A percentile compares a stretch with the other conserved stretches of the same genome.
Evolutionary conservation across 139 green algal genomes (phyloP).

Genomic region (Volvox reticuliferus): DNA sequence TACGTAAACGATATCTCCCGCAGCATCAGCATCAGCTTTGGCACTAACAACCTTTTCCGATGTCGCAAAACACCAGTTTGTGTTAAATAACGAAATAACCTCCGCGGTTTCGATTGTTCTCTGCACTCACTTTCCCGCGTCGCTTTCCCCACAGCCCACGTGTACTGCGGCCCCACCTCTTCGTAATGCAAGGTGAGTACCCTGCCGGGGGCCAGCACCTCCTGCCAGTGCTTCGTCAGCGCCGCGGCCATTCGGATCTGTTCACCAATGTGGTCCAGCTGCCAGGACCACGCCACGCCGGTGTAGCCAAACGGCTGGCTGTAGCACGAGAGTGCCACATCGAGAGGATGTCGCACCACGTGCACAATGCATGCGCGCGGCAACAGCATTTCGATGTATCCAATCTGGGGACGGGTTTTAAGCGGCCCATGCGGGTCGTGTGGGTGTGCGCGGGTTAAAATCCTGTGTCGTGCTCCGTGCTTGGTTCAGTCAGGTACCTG

Average conservation of each 20-base stretch:
- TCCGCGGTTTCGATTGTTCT: not conserved
- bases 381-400: slow-evolving; percentile 83
- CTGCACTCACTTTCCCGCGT: no score
- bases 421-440: no score
- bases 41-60: no score
- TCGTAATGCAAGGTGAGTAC: slow-evolving; percentile 73
- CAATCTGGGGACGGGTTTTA: slow-evolving; percentile 50
- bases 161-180: slow-evolving; percentile 10
- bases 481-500: no score
- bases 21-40: not conserved
- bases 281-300: slow-evolving; percentile 72
- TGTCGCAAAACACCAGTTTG: no score
- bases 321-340: slow-evolving; percentile 80
- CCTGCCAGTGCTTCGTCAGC: slow-evolving; percentile 66
- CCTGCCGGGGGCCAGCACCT: slow-evolving; percentile 58
- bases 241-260: slow-evolving; percentile 55
- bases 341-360: slow-evolving; percentile 77
- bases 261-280: slow-evolving; percentile 59
- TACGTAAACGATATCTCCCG: no score
- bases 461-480: no score
- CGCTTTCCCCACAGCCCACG: no score
- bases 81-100: no score
- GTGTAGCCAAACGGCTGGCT: slow-evolving; percentile 80
- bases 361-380: slow-evolving; percentile 77
- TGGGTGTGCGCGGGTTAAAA: no score